Base-by-base conservation (phyloP, 23 red algal genomes). In the Gracilaria caudata region DNA sequence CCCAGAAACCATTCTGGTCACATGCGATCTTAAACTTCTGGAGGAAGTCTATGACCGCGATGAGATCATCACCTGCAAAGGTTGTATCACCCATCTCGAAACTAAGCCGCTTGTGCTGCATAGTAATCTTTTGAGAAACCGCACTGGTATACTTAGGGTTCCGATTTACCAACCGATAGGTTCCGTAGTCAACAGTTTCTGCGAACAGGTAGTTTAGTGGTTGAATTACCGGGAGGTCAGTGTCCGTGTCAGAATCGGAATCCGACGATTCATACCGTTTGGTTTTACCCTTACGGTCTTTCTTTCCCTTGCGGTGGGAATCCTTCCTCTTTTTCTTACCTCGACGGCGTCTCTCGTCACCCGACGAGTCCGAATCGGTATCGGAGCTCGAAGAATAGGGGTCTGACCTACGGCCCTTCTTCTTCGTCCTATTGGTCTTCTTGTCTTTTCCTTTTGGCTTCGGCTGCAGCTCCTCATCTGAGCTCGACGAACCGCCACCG, bases 21-120 rank as follows among this genome's bases (percentile, higher is more conserved):
- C 74, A 78, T 34, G 74, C 74, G 21, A 24, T 47, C 41, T 47
- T 46, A 25, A 78, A 78, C 74, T 54, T 20, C 20, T 78, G 38
- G 5, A 78, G 74, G 5, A 78, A 78, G 2, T 7, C 11, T 12
- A 78, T 46, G 7, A 77, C 21, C 21, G 71, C 39, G 9, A 77
- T 46, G 32, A 30, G 33, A 12, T 77, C 71, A 77, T 77, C 71
- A 43, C 14, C 71, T 10, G 71, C 12, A n/a, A 77, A 77, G 11
- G 6, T 77, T 9, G 30, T 43, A 46, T 43, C 38, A 7, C 40
- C 5, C 30, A 6, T 43, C 11, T 77, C 9, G 71, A n/a, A 37
- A 43, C 71, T 13, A 39, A 11, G 39, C 9, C 10, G 32, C 12
- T 41, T 8, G 11, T 77, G 38, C 10, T 49, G 40, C 39, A 11